Evolutionary conservation across 2,329 filamentous ascomycete species (phyloP).

Genomic region (Ilyonectria destructans): DNA sequence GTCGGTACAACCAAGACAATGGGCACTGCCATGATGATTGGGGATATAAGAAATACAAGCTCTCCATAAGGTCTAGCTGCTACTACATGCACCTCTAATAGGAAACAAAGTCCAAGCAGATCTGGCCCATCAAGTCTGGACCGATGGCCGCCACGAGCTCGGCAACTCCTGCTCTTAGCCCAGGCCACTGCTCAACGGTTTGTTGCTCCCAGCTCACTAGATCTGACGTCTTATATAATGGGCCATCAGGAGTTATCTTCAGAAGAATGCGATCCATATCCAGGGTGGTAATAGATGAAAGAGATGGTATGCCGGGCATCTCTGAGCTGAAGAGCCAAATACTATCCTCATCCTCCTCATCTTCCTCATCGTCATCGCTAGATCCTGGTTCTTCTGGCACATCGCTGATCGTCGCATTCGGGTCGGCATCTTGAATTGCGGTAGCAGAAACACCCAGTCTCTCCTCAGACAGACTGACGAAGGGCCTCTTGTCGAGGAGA

Average conservation of each 20-base stretch:
- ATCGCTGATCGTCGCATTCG: conserved; percentile 19
- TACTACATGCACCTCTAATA: conserved; percentile 14
- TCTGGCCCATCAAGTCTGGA: conserved; percentile 68
- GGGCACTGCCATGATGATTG: too few relatives aligned
- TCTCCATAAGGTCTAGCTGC: background rate
- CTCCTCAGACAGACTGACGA: conserved; percentile 65
- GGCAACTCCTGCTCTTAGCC: conserved; percentile 75
- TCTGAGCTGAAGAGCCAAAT: conserved; percentile 69
- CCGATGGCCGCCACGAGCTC: conserved; percentile 80
- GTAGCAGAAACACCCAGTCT: conserved; percentile 37
- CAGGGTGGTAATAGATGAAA: conserved; percentile 67
- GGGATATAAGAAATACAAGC: too few relatives aligned
- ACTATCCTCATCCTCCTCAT: conserved; percentile 24
- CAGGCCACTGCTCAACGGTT: conserved; percentile 64
- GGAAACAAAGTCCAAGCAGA: conserved; percentile 71
- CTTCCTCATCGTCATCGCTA: conserved; percentile 40
- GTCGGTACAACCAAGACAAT: too few relatives aligned
- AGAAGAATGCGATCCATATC: conserved; percentile 75
- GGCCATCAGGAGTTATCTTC: conserved; percentile 58
- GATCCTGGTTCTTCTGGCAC: conserved; percentile 20
- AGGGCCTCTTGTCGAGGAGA: conserved; percentile 70
- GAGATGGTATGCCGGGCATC: conserved; percentile 78
- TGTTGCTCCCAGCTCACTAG: conserved; percentile 74
- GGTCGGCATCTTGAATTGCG: background rate
- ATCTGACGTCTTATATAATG: conserved; percentile 64